These are phyloP conservation scores for Plasmopara muralis DNA, from an alignment of 352 stramenopile species.

Conservation along the genomic window DNA sequence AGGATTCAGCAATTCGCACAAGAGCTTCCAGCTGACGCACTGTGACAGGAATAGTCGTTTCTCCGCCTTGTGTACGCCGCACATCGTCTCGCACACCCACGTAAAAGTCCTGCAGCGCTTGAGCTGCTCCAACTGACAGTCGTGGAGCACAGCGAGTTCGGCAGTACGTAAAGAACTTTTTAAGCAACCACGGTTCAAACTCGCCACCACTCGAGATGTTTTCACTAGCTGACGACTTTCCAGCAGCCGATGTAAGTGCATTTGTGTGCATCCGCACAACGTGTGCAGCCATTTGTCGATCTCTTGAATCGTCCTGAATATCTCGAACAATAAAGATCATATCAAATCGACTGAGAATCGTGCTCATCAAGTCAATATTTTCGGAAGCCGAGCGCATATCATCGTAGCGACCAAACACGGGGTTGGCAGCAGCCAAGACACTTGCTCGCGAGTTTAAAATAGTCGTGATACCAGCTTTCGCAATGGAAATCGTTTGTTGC, in stretches of 20 bases:
- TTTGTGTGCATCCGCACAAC: constrained; percentile 98
- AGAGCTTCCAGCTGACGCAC: constrained; percentile 98
- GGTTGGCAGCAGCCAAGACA: constrained; percentile 95
- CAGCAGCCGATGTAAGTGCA: constrained; percentile 27
- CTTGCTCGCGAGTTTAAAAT: constrained; percentile 94
- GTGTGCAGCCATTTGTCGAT: constrained; percentile 96
- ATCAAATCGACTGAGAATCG: constrained; percentile 98
- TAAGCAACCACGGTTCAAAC: constrained; percentile 88
- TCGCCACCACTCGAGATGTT: constrained; percentile 33
- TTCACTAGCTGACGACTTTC: constrained; percentile 18
- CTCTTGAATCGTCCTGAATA: constrained; percentile 94
- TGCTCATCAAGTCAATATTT: constrained; percentile 99
- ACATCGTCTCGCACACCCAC: constrained; percentile 96
- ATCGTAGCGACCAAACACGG: constrained; percentile 98
- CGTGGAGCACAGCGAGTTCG: constrained; percentile 89
- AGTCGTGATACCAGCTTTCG: constrained; percentile 98
- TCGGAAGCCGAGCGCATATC: constrained; percentile 97
- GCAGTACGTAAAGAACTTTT: constrained; percentile 98
- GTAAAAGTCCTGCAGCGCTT: constrained; percentile 95
- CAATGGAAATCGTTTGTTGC: constrained; percentile 99
- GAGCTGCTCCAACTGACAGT: constrained; percentile 87
- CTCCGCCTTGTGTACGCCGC: constrained; percentile 66
- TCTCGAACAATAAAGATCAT: constrained; percentile 99
- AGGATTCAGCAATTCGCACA: constrained; percentile 94
- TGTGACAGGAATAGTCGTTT: constrained; percentile 94